Conservation (phyloP, 1,284 basidiomycete genomes). For the Austroboletus niveus region DNA sequence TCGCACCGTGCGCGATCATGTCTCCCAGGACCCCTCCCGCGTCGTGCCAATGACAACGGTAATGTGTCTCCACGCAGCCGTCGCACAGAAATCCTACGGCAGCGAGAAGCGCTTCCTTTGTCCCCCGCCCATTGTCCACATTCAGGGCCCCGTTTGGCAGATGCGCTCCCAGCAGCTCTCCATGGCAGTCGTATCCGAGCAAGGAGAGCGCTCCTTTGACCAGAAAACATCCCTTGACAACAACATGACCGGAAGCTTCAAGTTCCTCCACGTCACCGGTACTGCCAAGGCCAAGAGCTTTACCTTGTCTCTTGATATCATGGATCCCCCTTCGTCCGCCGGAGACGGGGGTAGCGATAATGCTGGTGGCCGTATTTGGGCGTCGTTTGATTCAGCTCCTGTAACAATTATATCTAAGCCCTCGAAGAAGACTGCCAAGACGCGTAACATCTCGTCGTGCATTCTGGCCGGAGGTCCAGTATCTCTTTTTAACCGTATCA, state of each 20-base stretch:
- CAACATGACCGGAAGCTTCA: slow-evolving; percentile 84
- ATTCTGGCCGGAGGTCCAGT: slow-evolving; percentile 89
- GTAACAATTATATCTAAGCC: slow-evolving; percentile 96
- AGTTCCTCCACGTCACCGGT: slow-evolving; percentile 85
- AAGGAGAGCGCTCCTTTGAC: slow-evolving; percentile 77
- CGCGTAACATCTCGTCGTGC: slow-evolving; percentile 89
- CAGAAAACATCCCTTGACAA: slow-evolving; percentile 78
- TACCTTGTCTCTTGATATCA: slow-evolving; percentile 79
- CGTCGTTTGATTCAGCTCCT: slow-evolving; percentile 87
- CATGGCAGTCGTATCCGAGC: slow-evolving; percentile 84
- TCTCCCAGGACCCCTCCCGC: slow-evolving; percentile 66
- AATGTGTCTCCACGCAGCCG: slow-evolving; percentile 83
- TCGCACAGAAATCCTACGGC: slow-evolving; percentile 90
- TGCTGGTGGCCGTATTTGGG: slow-evolving; percentile 73
- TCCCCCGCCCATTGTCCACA: slow-evolving; percentile 85
- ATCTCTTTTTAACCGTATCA: slow-evolving; percentile 94
- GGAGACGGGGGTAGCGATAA: slow-evolving; percentile 53
- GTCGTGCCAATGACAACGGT: slow-evolving; percentile 86
- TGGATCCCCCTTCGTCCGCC: slow-evolving; percentile 58
- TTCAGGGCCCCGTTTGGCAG: slow-evolving; percentile 80
- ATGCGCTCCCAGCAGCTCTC: slow-evolving; percentile 78
- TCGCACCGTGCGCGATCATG: slow-evolving; percentile 75
- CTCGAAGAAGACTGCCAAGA: slow-evolving; percentile 95
- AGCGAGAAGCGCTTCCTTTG: slow-evolving; percentile 90
- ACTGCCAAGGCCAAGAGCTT: slow-evolving; percentile 89